A percentile compares a stretch with the other conserved stretches of the same genome.
These are phyloP conservation scores for Metschnikowia rubicola DNA, from an alignment of 805 yeast species.

Conservation along the genomic window DNA sequence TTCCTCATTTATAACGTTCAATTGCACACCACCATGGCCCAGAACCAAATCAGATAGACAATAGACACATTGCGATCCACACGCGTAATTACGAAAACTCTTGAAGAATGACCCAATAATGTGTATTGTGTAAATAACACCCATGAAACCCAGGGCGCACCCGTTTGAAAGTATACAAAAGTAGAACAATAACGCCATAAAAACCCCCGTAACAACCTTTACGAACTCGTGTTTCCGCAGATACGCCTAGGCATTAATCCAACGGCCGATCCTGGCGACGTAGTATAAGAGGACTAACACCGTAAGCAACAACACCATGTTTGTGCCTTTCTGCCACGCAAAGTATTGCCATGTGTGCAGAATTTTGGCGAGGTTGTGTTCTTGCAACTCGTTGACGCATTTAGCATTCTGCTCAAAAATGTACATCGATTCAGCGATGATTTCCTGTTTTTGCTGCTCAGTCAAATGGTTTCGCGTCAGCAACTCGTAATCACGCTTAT, in stretches of 20 bases:
- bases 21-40: too few relatives aligned
- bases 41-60: too few relatives aligned
- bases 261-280: neutral
- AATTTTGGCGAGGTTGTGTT: conserved; percentile 57
- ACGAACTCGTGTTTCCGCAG: too few relatives aligned
- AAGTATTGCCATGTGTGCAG: conserved; percentile 54
- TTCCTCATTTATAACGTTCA: too few relatives aligned
- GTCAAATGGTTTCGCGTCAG: conserved; percentile 68
- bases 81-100: too few relatives aligned
- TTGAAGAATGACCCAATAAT: too few relatives aligned
- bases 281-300: conserved; percentile 26
- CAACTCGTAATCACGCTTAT: conserved; percentile 75
- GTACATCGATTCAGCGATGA: conserved; percentile 63
- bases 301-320: conserved; percentile 34
- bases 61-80: too few relatives aligned
- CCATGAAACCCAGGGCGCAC: too few relatives aligned
- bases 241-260: neutral
- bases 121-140: too few relatives aligned
- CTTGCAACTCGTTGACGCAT: conserved; percentile 65
- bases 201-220: too few relatives aligned
- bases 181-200: too few relatives aligned
- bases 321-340: conserved; percentile 44
- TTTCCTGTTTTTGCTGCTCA: conserved; percentile 66
- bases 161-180: too few relatives aligned
- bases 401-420: conserved; percentile 61